A percentile compares a stretch with the other conserved stretches of the same genome.
Evolutionary conservation across 768 basidiomycete genomes (phyloP).

Genomic region (Ephemerocybe angulata): DNA sequence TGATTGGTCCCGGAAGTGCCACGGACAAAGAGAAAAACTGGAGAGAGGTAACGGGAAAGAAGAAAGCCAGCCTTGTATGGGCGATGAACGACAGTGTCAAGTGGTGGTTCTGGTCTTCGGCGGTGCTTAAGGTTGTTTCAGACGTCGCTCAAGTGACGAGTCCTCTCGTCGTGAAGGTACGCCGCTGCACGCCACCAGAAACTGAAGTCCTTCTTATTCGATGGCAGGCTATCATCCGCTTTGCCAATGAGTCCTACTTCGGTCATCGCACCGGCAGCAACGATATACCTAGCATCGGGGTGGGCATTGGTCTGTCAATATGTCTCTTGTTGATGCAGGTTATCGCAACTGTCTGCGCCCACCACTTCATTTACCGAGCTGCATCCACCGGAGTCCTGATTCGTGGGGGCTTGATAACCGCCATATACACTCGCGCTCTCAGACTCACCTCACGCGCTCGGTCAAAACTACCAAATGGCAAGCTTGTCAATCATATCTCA

Average conservation of each 20-base stretch:
- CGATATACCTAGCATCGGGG: slow-evolving; percentile 40
- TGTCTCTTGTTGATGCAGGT: slow-evolving; percentile 67
- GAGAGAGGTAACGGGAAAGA: slow-evolving; percentile 60
- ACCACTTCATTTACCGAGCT: slow-evolving; percentile 83
- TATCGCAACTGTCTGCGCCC: slow-evolving; percentile 58
- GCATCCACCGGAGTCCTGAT: slow-evolving; percentile 74
- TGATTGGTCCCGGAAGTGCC: slow-evolving; percentile 45
- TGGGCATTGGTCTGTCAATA: slow-evolving; percentile 72
- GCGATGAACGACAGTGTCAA: slow-evolving; percentile 77
- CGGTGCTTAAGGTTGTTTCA: slow-evolving; percentile 53
- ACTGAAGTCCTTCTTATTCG: background rate
- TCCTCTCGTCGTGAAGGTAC: slow-evolving; percentile 77
- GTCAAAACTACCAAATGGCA: slow-evolving; percentile 78
- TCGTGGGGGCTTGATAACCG: slow-evolving; percentile 82
- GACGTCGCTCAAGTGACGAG: slow-evolving; percentile 72
- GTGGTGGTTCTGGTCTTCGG: slow-evolving; percentile 77
- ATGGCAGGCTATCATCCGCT: slow-evolving; percentile 64
- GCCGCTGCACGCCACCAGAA: slow-evolving; percentile 11
- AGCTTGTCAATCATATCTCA: slow-evolving; percentile 90
- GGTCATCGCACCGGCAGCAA: slow-evolving; percentile 36
- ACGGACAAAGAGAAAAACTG: slow-evolving; percentile 57
- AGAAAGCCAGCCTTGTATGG: slow-evolving; percentile 56
- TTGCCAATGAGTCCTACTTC: slow-evolving; percentile 58
- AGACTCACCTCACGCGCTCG: slow-evolving; percentile 76
- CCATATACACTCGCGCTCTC: slow-evolving; percentile 78